These are phyloP conservation scores for Podila epigama DNA, from an alignment of 192 early-diverging fungal species.

Conservation along the genomic window DNA sequence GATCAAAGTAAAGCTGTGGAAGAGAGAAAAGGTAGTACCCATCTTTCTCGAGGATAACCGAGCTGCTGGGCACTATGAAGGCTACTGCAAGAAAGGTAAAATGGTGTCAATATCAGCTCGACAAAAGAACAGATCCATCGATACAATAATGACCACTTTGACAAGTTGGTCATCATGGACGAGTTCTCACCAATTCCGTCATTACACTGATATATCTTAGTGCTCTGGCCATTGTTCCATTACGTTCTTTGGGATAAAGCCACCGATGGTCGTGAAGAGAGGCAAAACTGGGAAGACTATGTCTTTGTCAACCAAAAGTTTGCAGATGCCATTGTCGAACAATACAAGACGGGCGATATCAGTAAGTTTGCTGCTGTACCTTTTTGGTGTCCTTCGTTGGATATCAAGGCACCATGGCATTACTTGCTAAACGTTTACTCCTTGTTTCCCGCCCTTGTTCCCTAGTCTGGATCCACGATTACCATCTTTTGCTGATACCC, in stretches of 20 bases:
- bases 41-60: conserved; percentile 79
- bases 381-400: background rate
- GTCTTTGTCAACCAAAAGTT: conserved; percentile 80
- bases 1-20: conserved; percentile 61
- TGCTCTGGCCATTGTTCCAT: conserved; percentile 97
- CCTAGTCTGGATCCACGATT: conserved; percentile 97
- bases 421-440: background rate
- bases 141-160: too few species aligned
- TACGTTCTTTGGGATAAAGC: conserved; percentile 89
- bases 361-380: conserved; percentile 53
- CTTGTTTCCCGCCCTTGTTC: conserved; percentile 5
- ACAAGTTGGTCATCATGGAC: too few species aligned
- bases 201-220: conserved; percentile 44
- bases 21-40: conserved; percentile 69
- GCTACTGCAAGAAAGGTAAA: conserved; percentile 93
- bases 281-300: conserved; percentile 81
- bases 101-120: background rate
- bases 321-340: conserved; percentile 71
- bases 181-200: too few species aligned
- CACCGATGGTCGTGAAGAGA: conserved; percentile 70
- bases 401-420: too few species aligned
- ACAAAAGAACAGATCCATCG: background rate
- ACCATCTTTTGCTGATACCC: conserved; percentile 94
- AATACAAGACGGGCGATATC: conserved; percentile 81
- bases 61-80: conserved; percentile 91